Evolutionary conservation across 208 protist genomes (phyloP).

Genomic region (Acanthamoeba triangularis): DNA sequence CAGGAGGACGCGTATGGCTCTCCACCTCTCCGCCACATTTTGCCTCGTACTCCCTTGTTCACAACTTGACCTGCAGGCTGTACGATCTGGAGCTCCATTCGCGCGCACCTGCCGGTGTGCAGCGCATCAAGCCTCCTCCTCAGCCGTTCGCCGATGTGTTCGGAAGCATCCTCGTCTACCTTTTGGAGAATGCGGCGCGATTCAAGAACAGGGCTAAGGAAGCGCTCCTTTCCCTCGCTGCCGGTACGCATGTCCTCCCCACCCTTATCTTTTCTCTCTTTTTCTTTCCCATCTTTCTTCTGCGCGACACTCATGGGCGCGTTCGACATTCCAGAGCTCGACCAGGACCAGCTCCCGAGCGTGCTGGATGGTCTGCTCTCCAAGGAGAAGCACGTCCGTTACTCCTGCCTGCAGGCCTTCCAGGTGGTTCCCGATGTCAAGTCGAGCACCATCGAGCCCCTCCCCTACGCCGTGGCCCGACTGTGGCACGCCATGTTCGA

Average conservation of each 20-base stretch:
- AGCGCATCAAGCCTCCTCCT: conserved; percentile 14
- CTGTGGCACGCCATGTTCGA: conserved; percentile 64
- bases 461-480: not conserved
- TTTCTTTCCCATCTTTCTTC: too few relatives aligned
- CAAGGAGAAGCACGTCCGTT: conserved; percentile 60
- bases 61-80: not conserved
- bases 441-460: not conserved
- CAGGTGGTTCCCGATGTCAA: conserved; percentile 1
- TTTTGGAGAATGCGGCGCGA: conserved; percentile 44
- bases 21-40: not conserved
- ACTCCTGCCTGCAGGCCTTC: conserved; percentile 65
- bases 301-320: not conserved
- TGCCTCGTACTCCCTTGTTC: not conserved
- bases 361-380: conserved; percentile 62
- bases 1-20: conserved; percentile 41
- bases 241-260: not conserved
- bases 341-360: conserved; percentile 49
- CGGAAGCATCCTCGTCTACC: conserved; percentile 36
- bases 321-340: not conserved
- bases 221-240: conserved; percentile 57
- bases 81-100: conserved; percentile 44
- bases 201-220: conserved; percentile 72
- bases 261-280: not conserved
- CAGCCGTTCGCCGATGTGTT: conserved; percentile 62
- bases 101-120: not conserved